Base-by-base conservation (phyloP, 2,329 filamentous ascomycete species). In the Aspergillus fischeri region DNA sequence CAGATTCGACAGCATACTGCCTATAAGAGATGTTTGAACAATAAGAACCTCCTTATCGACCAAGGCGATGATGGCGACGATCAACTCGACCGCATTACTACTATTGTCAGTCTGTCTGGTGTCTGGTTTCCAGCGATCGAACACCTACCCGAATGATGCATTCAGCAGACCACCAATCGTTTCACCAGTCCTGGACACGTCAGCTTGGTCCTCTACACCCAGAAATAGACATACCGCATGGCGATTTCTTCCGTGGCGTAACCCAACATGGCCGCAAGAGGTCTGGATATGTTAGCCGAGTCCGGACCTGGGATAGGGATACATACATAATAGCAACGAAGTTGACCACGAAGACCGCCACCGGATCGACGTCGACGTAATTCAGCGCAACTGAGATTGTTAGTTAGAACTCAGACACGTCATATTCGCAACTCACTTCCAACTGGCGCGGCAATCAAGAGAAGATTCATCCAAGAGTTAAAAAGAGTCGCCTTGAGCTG, bases 191-290 rank as follows among this genome's bases (percentile, higher is more conserved):
- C 75, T 75, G 49, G 49, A 54, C n/a, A 45, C 44, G 44, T 56
- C 27, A 57, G 49, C 44, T 29, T 2, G 29, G 14, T 10, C 21
- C 8, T 14, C 44, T 24, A 9, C 5, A 2, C n/a, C 6, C 8
- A 4, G 3, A 21, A 24, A 56, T 87, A 83, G 54, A 44, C 65
- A 54, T 70, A 73, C 72, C 72, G 71, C 55, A 75, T 54, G 3
- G 92, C 90, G 62, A 97, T 88, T 73, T 96, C 92, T 73, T 97
- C 93, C 0, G 93, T 97, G 0, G 91, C 90, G 67, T 89, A 96
- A 65, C 89, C 88, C 25, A 97, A 80, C 79, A 96, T 87, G 14
- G 88, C 90, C 2, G 93, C 93, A 44, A 97, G 81, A 0, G 92
- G 92, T 58, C 72, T 75, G 14, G 9, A 53, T 54, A 44, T 45